Conservation (phyloP, 1,284 basidiomycete genomes). For the Melanopsichium pennsylvanicum region DNA sequence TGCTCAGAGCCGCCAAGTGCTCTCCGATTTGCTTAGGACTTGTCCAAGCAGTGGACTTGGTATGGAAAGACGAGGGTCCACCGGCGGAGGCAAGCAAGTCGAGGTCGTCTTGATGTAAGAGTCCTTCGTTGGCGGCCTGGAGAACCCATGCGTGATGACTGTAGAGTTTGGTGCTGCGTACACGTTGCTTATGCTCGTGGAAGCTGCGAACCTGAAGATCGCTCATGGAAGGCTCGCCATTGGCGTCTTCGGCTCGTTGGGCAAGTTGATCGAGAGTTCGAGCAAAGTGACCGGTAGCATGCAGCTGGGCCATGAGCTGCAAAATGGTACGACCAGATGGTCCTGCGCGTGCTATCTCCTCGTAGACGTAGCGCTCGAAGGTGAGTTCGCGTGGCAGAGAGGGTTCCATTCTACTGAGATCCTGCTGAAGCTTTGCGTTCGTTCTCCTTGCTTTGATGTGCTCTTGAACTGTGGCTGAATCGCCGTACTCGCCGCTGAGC, state of each 20-base stretch:
- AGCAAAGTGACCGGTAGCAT: constrained; percentile 23
- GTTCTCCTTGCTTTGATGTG: constrained; percentile 11
- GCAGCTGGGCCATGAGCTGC: constrained; percentile 23
- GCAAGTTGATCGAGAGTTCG: constrained; percentile 23
- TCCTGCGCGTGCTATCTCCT: constrained; percentile 29
- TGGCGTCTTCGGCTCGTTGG: constrained; percentile 27
- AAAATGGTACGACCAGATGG: constrained; percentile 19
- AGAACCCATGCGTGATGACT: constrained; percentile 45
- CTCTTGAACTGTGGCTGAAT: constrained; percentile 14
- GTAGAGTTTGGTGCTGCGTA: constrained; percentile 32
- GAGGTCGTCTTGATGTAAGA: constrained; percentile 20
- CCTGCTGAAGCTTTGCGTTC: constrained; percentile 20
- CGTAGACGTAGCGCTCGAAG: constrained; percentile 31
- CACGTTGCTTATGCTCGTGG: constrained; percentile 34
- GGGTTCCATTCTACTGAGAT: constrained; percentile 18
- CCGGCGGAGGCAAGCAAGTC: constrained; percentile 27
- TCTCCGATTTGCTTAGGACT: constrained; percentile 3
- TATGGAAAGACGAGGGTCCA: constrained; percentile 19
- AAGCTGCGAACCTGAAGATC: constrained; percentile 30
- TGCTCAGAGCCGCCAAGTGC: constrained; percentile 1
- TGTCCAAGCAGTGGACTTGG: constrained; percentile 11
- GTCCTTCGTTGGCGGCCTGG: constrained; percentile 40
- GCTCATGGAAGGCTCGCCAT: constrained; percentile 27
- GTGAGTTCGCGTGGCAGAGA: constrained; percentile 36
- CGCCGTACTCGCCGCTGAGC: constrained; percentile 15